These are phyloP conservation scores for Saturnispora dispora DNA, from an alignment of 805 yeast species.

Conservation along the genomic window DNA sequence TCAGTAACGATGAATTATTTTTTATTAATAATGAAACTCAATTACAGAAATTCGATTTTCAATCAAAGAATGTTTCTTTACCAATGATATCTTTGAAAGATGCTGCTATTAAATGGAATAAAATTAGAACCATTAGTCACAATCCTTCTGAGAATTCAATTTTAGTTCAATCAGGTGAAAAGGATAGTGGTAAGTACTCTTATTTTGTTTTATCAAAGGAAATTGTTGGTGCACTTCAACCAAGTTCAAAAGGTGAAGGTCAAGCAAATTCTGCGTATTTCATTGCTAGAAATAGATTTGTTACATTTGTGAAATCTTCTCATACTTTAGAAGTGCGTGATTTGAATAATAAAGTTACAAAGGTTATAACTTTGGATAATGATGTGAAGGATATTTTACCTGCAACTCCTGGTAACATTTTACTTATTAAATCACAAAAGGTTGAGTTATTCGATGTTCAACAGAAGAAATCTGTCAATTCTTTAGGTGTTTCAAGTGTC, in stretches of 20 bases:
- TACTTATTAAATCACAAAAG: constrained; percentile 60
- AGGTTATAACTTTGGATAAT: constrained; percentile 59
- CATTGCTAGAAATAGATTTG: constrained; percentile 92
- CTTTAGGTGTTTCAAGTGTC: constrained; percentile 62
- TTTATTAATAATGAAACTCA: constrained; percentile 80
- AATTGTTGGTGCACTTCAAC: constrained; percentile 89
- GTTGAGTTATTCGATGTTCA: constrained; percentile 87
- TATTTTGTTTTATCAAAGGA: constrained; percentile 74
- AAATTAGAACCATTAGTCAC: constrained; percentile 75
- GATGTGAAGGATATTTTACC: constrained; percentile 61
- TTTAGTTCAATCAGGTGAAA: constrained; percentile 71
- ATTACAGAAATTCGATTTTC: constrained; percentile 70
- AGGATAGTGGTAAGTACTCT: constrained; percentile 59
- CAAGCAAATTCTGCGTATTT: constrained; percentile 80
- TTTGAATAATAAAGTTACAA: constrained; percentile 71
- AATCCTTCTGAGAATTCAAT: constrained; percentile 89
- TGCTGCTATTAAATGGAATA: constrained; percentile 78
- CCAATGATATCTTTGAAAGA: constrained; percentile 80
- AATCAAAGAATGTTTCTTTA: constrained; percentile 51
- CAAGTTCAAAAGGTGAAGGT: constrained; percentile 70
- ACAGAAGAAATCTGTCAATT: constrained; percentile 72
- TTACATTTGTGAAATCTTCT: constrained; percentile 56
- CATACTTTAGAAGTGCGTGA: constrained; percentile 77
- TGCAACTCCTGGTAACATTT: constrained; percentile 77
- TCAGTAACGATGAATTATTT: constrained; percentile 48